Base-by-base conservation (phyloP, 2,329 filamentous ascomycete species). In the Colletotrichum truncatum region DNA sequence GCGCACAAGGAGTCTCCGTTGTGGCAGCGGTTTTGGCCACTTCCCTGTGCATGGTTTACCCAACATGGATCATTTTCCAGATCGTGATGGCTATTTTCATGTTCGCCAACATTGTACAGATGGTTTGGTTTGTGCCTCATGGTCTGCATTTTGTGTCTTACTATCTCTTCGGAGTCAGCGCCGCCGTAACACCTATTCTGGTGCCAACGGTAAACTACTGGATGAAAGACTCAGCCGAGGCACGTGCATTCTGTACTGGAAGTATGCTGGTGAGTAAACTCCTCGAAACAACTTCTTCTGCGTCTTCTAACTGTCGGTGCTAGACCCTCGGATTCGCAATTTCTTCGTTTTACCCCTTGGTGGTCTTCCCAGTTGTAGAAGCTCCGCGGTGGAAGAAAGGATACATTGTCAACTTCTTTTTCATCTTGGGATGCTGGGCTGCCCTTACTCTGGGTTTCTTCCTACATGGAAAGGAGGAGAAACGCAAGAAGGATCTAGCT, bases 21-120 rank as follows among this genome's bases (percentile, higher is more conserved):
- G 60, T 76, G 3, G 62, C 64, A 3, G 69, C 70, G 1, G 54
- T 72, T 5, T 25, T 73, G 10, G 72, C 71, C 1, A 77, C 76
- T 0, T 72, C 71, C 0, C 68, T 76, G 4, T 75, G 73, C 53
- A 75, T 76, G 70, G 67, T 75, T 0, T 77, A 78, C 55, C 75
- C 75, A 4, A 70, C 73, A 2, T 78, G 73, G 74, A 59, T 69
- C 4, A 70, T 76, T 21, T 73, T 74, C 53, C 67, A 68, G 16
- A 63, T 72, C 26, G 69, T 74, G 2, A 65, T 68, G 51, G 61
- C 41, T 3, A 56, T 70, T 16, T 57, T 70, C 21, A 56, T 68
- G 23, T 71, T 70, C 11, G 51, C 65, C 2, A 70, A 71, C n/a
- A 54, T 70, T 11, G 66, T 61, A 16, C 62, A 68, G 41, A 66